Percentiles rank a stretch among this genome's conserved stretches.
Conservation (phyloP, 371 early-diverging fungal genomes). For the Rhizomucor miehei region DNA sequence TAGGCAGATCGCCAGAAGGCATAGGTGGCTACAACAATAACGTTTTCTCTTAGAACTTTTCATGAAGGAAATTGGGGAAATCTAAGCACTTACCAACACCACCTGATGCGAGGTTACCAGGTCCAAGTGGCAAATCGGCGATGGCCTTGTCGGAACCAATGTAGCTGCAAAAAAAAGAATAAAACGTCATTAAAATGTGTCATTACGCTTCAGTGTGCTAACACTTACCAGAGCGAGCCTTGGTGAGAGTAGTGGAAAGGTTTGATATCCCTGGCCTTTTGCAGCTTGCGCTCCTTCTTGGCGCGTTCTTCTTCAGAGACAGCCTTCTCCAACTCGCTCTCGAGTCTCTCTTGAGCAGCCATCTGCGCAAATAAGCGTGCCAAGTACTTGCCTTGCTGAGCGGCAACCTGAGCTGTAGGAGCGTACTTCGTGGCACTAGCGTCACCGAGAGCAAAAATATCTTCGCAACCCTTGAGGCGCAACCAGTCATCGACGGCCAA, state of each 20-base stretch:
- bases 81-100: conserved; percentile 48
- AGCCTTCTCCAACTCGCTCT: conserved; percentile 25
- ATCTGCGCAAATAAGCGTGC: conserved; percentile 65
- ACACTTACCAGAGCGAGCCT: conserved; percentile 77
- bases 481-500: conserved; percentile 83
- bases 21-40: conserved; percentile 52
- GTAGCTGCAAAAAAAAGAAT: conserved; percentile 43
- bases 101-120: conserved; percentile 67
- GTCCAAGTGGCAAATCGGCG: conserved; percentile 81
- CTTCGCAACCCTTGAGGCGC: conserved; percentile 67
- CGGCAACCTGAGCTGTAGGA: conserved; percentile 95
- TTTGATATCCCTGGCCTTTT: conserved; percentile 43
- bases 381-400: conserved; percentile 86
- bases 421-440: conserved; percentile 82
- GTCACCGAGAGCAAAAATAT: conserved; percentile 88
- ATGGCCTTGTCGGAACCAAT: conserved; percentile 90
- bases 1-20: conserved; percentile 79
- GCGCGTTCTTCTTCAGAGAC: conserved; percentile 31
- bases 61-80: background rate
- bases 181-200: background rate
- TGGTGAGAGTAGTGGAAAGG: conserved; percentile 82
- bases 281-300: conserved; percentile 38
- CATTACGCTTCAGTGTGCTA: background rate
- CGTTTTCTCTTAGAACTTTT: background rate
- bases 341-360: conserved; percentile 45